phyloP scores from a whole-genome alignment of 768 basidiomycete species.

The Boletus pseudopeckii region DNA sequence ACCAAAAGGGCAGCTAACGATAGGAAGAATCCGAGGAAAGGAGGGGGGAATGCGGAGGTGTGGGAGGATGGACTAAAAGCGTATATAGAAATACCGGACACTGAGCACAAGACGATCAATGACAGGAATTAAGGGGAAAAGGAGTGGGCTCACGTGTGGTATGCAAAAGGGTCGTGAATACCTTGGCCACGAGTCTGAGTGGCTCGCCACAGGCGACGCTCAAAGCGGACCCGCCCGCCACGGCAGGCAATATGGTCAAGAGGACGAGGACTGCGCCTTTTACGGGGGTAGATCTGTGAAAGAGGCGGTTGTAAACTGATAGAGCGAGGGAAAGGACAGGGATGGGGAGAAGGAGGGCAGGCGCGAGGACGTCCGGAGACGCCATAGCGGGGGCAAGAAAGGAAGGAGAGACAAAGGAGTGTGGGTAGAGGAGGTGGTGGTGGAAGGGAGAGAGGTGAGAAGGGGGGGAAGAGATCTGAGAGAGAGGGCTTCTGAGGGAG shows the following conservation, averaged over 20 bases:
- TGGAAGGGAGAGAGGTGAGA: background rate
- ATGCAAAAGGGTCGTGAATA: conserved; percentile 20
- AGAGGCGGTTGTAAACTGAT: conserved; percentile 5
- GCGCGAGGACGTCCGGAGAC: conserved; percentile 22
- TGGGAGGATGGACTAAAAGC: conserved; percentile 14
- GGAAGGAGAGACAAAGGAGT: conserved; percentile 18
- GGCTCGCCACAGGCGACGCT: conserved; percentile 13
- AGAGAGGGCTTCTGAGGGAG: background rate
- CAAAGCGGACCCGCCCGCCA: conserved; percentile 21
- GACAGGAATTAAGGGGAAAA: background rate
- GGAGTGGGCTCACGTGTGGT: conserved; percentile 17
- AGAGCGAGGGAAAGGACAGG: conserved; percentile 20
- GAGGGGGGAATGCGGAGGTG: conserved; percentile 1
- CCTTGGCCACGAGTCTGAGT: conserved; percentile 14
- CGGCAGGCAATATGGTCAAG: conserved; percentile 22
- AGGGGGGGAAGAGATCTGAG: background rate
- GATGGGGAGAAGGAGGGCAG: conserved; percentile 27
- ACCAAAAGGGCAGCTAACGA: conserved; percentile 21
- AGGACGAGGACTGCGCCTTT: conserved; percentile 15
- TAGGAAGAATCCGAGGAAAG: conserved; percentile 14
- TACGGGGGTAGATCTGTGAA: conserved; percentile 3
- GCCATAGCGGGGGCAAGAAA: conserved; percentile 18
- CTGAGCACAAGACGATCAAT: conserved; percentile 8
- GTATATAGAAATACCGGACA: conserved; percentile 26
- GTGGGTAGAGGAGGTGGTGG: conserved; percentile 1